Evolutionary conservation across 2,329 filamentous ascomycete genomes (phyloP), one percentile per base, ranked within the genome.

Genomic region (Paracoccidioides lutzii): DNA sequence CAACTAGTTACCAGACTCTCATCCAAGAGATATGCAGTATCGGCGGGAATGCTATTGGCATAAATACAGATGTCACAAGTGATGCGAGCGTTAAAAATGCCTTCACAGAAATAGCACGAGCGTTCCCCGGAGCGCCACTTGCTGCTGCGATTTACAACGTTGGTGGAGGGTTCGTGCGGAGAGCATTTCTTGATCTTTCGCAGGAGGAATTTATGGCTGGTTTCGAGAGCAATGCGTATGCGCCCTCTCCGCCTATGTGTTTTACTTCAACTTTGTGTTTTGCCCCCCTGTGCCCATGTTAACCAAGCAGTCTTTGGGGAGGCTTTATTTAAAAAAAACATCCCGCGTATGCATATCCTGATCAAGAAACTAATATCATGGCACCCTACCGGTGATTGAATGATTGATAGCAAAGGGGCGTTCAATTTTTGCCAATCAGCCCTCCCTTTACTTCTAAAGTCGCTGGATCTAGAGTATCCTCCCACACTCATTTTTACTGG

Each of bases 401-500:
- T 48, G 37, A 33, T 48, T 3, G 52, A 56, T 53, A 73, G 71
- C 45, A 67, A 69, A 41, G 88, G 88, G 10, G 84, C 86, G 33
- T 89, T 88, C 69, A 73, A 84, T 63, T 95, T 95, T 69, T 82
- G 87, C 0, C 83, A 91, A 68, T 76, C 78, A 2, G 75, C 81
- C 0, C 72, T 95, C 0, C 89, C 90, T 0, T 75, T 84, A 0
- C 79, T 95, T 1, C 77, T 90, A 1, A 76, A 82, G 28, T 76
- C 83, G 0, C 68, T 69, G 0, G 71, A 74, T 45, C 69, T 79
- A 0, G 75, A 78, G 37, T 71, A 88, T 65, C 87, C 89, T 4
- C 89, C 89, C 0, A 85, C 85, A 0, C 75, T 95, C 22, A 85
- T 95, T 64, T 87, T 94, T 70, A 95, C 90, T 0, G 63, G 63